These are phyloP conservation scores for Oxyria digyna DNA, from an alignment of 148 eudicot genomes.

Conservation along the genomic window DNA sequence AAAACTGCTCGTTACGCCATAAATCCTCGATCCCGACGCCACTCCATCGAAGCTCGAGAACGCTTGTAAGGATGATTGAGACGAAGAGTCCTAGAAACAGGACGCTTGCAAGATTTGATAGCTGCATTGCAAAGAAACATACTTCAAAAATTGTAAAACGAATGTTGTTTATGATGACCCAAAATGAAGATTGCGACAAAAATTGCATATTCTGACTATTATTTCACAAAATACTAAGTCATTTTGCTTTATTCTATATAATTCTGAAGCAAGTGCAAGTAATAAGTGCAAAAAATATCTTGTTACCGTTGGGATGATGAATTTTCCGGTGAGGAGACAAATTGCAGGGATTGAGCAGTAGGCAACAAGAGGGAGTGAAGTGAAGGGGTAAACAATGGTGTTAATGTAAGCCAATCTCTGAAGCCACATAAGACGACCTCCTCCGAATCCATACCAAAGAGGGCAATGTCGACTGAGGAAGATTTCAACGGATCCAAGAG, in stretches of 20 bases:
- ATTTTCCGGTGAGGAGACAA: slow-evolving; percentile 95
- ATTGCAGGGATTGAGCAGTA: slow-evolving; percentile 84
- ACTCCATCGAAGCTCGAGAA: slow-evolving; percentile 91
- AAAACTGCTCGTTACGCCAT: slow-evolving; percentile 97
- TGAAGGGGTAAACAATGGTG: slow-evolving; percentile 93
- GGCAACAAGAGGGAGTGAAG: slow-evolving; percentile 87
- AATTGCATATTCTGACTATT: no score
- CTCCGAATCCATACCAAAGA: slow-evolving; percentile 95
- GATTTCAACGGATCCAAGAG: slow-evolving; percentile 92
- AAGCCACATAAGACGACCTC: slow-evolving; percentile 92
- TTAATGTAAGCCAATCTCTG: slow-evolving; percentile 91
- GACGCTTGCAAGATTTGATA: slow-evolving; percentile 76
- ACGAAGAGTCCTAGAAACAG: slow-evolving; percentile 86
- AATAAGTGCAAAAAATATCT: no score
- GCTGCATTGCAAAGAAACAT: slow-evolving; percentile 24
- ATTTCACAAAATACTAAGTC: no score
- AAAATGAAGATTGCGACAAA: no score
- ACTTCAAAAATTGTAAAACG: neutral
- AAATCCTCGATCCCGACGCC: slow-evolving; percentile 80
- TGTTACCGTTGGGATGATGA: slow-evolving; percentile 94
- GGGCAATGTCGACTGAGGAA: slow-evolving; percentile 97
- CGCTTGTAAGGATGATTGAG: slow-evolving; percentile 72
- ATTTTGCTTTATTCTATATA: no score
- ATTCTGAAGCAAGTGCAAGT: no score
- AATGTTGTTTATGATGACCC: no score